Conservation (phyloP, 805 yeast genomes). For the Lipomyces yamadae region DNA sequence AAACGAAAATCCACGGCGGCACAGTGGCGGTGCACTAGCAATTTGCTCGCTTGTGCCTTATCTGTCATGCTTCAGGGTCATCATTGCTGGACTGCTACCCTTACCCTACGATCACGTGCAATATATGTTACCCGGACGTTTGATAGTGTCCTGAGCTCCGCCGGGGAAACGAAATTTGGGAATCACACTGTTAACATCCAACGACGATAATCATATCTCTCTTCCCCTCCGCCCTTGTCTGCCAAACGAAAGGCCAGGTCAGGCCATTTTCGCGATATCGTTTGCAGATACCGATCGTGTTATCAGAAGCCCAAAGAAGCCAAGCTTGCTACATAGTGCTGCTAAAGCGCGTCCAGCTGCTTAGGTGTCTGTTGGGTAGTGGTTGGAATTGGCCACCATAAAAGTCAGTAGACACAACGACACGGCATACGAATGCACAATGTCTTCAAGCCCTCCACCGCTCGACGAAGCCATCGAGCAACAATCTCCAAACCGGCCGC, state of each 20-base stretch:
- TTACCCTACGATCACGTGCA: not conserved
- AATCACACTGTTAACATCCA: too few relatives aligned
- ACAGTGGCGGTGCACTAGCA: not conserved
- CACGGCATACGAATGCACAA: not conserved
- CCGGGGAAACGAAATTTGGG: too few relatives aligned
- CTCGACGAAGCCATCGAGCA: not conserved
- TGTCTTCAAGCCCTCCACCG: slow-evolving; percentile 7
- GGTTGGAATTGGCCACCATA: not conserved
- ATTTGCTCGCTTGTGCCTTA: not conserved
- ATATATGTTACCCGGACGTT: not conserved
- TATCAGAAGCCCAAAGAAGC: not conserved
- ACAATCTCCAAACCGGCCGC: not conserved
- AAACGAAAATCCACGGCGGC: slow-evolving; percentile 2
- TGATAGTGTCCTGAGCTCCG: not conserved
- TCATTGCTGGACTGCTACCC: not conserved
- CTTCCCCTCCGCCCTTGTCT: too few relatives aligned
- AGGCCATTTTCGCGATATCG: not conserved
- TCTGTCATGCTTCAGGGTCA: not conserved
- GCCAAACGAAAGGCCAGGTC: not conserved
- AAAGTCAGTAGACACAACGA: not conserved
- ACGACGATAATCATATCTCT: too few relatives aligned
- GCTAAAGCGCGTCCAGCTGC: not conserved
- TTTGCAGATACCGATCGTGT: not conserved
- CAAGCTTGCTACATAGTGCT: not conserved
- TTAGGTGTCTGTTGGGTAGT: not conserved